Base-by-base conservation (phyloP, 306 rosid species). In the Begonia loranthoides region DNA sequence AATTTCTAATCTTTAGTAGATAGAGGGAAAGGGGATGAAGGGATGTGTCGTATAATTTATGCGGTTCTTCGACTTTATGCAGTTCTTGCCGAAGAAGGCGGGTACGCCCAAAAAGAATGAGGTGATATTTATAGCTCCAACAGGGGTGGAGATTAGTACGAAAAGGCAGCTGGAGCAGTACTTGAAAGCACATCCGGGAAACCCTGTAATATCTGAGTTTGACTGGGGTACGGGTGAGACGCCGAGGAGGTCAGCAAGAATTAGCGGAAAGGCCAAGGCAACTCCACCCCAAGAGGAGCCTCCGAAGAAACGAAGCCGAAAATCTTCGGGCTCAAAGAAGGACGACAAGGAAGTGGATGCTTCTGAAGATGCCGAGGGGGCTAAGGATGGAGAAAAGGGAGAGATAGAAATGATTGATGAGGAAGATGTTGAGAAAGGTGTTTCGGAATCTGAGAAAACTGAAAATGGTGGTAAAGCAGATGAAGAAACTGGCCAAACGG, bases 191-290 rank as follows among this genome's bases (percentile, higher is more conserved):
- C 82, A 86, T 68, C 79, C 92, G 28, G 94, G 77, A 56, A 80
- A 79, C 54, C 92, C 95, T 15, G 66, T 66, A 2, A 21, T 78
- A 57, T 82, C 80, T 0, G 99, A 86, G 68, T 90, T 90, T 51
- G 94, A 90, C 52, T 90, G 95, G 95, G 67, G 90, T 45, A 80
- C 92, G 1, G 94, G 95, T 8, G 99, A 86, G 72, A 71, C 87
- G 39, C 99, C 95, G 10, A 63, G 99, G 60, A 73, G 99, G 78
- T 90, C 99, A 0, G 73, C 84, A 7, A 76, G 99, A 76, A 86
- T 90, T 57, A 78, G 86, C 4, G 93, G 75, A 76, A 90, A 74
- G 80, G 83, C 64, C 66, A 85, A 90, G 56, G 56, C 69, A 17
- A 69, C 83, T 57, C 83, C 97, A 0, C 76, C 94, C 54, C 10